These are phyloP conservation scores for Penicillium sclerotiorum DNA, from an alignment of 2,329 filamentous ascomycete genomes.

Conservation along the genomic window DNA sequence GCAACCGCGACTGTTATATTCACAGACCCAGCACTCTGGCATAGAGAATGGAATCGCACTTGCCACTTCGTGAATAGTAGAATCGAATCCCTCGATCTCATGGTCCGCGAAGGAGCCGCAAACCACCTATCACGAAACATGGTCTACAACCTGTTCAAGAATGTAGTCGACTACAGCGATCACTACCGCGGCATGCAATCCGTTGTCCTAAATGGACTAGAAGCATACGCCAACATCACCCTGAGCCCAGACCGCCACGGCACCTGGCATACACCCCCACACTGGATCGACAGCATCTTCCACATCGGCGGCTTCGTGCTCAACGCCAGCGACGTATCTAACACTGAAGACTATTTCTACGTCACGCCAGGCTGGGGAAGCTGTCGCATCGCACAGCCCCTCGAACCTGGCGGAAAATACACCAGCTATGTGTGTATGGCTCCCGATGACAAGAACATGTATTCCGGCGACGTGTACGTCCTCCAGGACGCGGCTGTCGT, in stretches of 20 bases:
- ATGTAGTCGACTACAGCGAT: slow-evolving; percentile 30
- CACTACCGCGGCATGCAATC: slow-evolving; percentile 35
- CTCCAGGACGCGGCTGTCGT: slow-evolving; percentile 37
- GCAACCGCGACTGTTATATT: slow-evolving; percentile 18
- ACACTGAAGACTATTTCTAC: slow-evolving; percentile 35
- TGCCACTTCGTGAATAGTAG: slow-evolving; percentile 26
- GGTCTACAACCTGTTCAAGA: slow-evolving; percentile 38
- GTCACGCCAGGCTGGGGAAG: slow-evolving; percentile 38
- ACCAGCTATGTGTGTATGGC: slow-evolving; percentile 37
- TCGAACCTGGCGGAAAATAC: slow-evolving; percentile 31
- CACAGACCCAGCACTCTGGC: slow-evolving; percentile 18
- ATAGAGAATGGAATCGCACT: slow-evolving; percentile 19
- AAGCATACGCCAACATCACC: slow-evolving; percentile 34
- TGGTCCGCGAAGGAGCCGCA: slow-evolving; percentile 29
- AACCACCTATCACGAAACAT: slow-evolving; percentile 32
- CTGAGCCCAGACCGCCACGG: slow-evolving; percentile 28
- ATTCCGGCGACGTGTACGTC: slow-evolving; percentile 44
- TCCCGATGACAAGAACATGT: slow-evolving; percentile 35
- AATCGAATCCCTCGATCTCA: slow-evolving; percentile 25
- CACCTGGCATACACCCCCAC: slow-evolving; percentile 35
- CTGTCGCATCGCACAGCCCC: slow-evolving; percentile 27
- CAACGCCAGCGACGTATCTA: slow-evolving; percentile 28
- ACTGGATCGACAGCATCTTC: slow-evolving; percentile 43
- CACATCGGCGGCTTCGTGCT: slow-evolving; percentile 40
- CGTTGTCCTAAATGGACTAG: slow-evolving; percentile 32